phyloP scores from a whole-genome alignment of 2,329 filamentous ascomycete genomes.

The Ophiocordyceps camponoti-floridani region DNA sequence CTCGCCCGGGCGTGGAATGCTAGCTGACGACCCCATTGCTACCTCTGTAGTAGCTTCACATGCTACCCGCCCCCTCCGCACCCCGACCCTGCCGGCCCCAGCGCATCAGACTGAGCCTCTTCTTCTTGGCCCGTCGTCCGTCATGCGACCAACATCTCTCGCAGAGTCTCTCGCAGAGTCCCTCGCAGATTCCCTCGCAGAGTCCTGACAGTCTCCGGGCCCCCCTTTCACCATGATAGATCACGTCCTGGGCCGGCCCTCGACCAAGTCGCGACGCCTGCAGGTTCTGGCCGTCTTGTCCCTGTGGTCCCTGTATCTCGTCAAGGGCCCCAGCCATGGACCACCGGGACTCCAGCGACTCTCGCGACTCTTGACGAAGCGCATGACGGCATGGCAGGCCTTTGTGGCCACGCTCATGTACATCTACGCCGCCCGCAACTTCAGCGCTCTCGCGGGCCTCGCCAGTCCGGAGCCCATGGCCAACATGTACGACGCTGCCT shows the following conservation, averaged over 20 bases:
- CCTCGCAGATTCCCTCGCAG: background rate
- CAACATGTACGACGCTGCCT: slow-evolving; percentile 81
- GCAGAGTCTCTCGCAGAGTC: too few relatives aligned
- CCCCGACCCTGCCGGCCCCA: background rate
- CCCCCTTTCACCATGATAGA: slow-evolving; percentile 40
- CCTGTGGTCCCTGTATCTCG: slow-evolving; percentile 79
- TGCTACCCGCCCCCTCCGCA: background rate
- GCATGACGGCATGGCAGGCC: slow-evolving; percentile 77
- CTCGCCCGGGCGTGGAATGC: background rate
- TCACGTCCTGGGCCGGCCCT: slow-evolving; percentile 82
- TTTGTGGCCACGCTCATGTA: slow-evolving; percentile 76
- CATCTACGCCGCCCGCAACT: slow-evolving; percentile 82
- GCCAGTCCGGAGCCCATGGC: slow-evolving; percentile 86
- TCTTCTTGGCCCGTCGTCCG: background rate
- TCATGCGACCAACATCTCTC: background rate
- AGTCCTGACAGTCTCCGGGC: background rate
- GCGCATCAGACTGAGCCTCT: background rate
- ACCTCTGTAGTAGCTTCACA: background rate
- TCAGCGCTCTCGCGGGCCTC: slow-evolving; percentile 78
- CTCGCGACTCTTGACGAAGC: slow-evolving; percentile 51
- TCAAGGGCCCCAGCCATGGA: slow-evolving; percentile 74
- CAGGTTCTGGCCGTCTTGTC: slow-evolving; percentile 83
- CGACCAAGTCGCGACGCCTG: slow-evolving; percentile 76
- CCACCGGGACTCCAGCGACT: slow-evolving; percentile 57
- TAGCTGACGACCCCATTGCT: background rate